Evolutionary conservation across 768 basidiomycete genomes (phyloP).

Genomic region (Mycena epipterygia): DNA sequence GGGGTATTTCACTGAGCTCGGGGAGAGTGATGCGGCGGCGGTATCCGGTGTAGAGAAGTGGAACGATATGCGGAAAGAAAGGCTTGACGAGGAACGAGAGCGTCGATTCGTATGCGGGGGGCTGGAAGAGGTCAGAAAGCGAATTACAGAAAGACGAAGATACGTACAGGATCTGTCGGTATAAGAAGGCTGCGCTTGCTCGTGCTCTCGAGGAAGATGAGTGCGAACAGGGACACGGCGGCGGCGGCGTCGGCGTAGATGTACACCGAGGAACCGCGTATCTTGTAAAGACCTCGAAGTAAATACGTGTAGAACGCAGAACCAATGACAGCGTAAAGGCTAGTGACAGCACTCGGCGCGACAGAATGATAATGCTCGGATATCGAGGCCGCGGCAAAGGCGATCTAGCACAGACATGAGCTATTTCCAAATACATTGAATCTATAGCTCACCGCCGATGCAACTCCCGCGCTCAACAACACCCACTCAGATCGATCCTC

Average conservation of each 20-base stretch:
- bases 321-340: constrained; percentile 5
- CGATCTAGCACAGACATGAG: background rate
- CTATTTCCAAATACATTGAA: background rate
- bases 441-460: constrained; percentile 5
- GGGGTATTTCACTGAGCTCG: constrained; percentile 23
- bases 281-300: background rate
- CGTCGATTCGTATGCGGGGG: too few species aligned
- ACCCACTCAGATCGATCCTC: background rate
- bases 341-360: constrained; percentile 16
- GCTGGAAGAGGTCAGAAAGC: background rate
- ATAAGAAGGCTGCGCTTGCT: constrained; percentile 23
- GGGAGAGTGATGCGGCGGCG: constrained; percentile 16
- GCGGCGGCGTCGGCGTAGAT: background rate
- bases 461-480: background rate
- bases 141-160: background rate
- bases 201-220: constrained; percentile 21
- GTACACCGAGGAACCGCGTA: background rate
- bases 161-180: constrained; percentile 22
- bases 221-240: constrained; percentile 1
- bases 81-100: constrained; percentile 26
- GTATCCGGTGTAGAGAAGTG: constrained; percentile 10
- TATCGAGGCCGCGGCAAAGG: constrained; percentile 1
- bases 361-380: constrained; percentile 27
- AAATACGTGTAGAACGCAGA: constrained; percentile 8
- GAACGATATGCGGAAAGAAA: constrained; percentile 26